These are phyloP conservation scores for Pseudocercospora fijiensis DNA, from an alignment of 2,329 filamentous ascomycete genomes.

Conservation along the genomic window DNA sequence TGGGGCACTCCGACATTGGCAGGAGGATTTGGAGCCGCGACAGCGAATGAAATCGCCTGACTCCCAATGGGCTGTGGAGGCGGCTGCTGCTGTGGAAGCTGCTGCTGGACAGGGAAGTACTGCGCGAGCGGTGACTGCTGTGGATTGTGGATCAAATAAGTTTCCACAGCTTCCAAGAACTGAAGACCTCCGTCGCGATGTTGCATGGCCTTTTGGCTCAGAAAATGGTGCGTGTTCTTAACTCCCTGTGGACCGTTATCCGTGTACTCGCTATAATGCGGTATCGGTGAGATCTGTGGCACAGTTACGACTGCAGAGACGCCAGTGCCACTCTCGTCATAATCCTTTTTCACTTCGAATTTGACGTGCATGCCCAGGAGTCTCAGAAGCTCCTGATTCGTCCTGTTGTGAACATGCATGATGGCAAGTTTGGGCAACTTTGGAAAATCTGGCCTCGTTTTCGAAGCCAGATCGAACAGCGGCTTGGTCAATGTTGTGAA, in stretches of 20 bases:
- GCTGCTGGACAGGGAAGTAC: not conserved
- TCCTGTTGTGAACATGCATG: not conserved
- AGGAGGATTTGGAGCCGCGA: not conserved
- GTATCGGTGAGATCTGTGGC: not conserved
- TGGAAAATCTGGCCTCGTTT: not conserved
- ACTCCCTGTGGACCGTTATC: not conserved
- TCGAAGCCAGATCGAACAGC: not conserved
- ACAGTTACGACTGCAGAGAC: not conserved
- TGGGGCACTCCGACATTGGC: not conserved
- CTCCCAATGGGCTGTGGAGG: not conserved
- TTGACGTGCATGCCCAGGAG: not conserved
- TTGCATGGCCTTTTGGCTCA: not conserved
- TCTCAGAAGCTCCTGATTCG: not conserved
- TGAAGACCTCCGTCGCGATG: not conserved
- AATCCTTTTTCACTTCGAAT: not conserved
- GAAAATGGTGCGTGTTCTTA: not conserved
- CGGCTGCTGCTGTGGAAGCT: not conserved
- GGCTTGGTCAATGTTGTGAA: not conserved
- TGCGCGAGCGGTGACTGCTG: not conserved
- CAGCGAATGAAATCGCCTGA: not conserved
- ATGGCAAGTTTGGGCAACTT: not conserved
- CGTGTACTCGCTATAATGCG: not conserved
- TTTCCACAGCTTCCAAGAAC: not conserved
- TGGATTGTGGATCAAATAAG: not conserved
- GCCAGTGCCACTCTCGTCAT: not conserved